Base-by-base conservation (phyloP, 352 stramenopile species). In the Globisporangium splendens region DNA sequence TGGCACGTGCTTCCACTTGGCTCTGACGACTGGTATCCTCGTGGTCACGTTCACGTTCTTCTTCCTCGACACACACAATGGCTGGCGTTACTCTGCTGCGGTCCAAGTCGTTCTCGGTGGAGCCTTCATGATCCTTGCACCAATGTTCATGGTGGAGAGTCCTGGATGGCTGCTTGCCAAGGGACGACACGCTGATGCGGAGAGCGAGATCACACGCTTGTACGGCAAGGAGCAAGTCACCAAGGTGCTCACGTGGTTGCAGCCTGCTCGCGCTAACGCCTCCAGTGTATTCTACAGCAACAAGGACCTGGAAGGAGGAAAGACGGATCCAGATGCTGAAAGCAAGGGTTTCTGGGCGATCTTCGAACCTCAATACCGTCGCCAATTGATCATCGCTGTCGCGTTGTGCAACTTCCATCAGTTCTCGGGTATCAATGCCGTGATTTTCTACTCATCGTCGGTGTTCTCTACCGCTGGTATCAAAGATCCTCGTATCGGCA, bases 41-140 rank as follows among this genome's bases (percentile, higher is more conserved):
- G 56, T 77, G 38, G 75, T 80, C n/a, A 65, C 61, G 6, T 70
- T 62, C 2, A 72, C 72, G 6, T 77, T 87, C 63, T 89, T 82
- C 57, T 85, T 81, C 63, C 62, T 70, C 42, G 67, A 83, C 64
- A 77, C 77, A 15, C 43, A 69, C 15, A 68, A 65, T 24, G 77
- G 74, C 33, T 90, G 77, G 77, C 75, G 80, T 7, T 75, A 80
- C 57, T 79, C 85, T 58, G 79, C 73, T 50, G 79, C 42, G 11
- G 81, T 90, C 28, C 75, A 76, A 21, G 73, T 83, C 31, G 56
- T 85, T 39, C 61, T 88, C 1, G 78, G 65, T 1, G 66, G 14
- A 0, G 50, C 78, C 18, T 83, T 86, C 51, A 46, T 86, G 17
- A 3, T 70, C 6, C 33, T 80, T 10, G 65, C 73, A 28, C 72